Evolutionary conservation across 108 stramenopile genomes (phyloP), one percentile per base, ranked within the genome.

Genomic region (Cyclotella atomus): DNA sequence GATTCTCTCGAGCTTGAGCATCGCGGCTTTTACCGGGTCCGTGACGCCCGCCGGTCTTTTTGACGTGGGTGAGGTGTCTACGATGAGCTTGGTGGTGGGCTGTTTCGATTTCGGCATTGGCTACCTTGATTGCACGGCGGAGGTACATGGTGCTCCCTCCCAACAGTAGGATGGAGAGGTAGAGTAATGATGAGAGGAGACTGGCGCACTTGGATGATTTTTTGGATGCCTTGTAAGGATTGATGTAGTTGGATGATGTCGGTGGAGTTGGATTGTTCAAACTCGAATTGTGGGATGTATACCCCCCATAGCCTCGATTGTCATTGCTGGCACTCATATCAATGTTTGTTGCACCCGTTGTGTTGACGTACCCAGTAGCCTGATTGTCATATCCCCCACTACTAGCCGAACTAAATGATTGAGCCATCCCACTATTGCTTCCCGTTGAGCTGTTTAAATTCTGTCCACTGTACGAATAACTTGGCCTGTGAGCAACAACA

Each of bases 11-110:
- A 1, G 52, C 23, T 30, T 32, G 15, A 5, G 1, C 29, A 12
- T 12, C 56, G 0, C 12, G 0, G 29, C 52, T 19, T 2, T 19
- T 1, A 23, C 29, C 56, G 2, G 1, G 2, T 29, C 56, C 56
- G 29, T 57, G 56, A 10, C 56, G 28, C 14, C 56, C 56, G 4
- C 56, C 56, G 0, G 56, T 57, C n/a, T 57, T 57, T 30, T 57
- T 57, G 29, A 57, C 56, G 56, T 57, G 28, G 6, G 3, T 32
- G 15, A 57, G 32, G 14, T 57, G 56, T n/a, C 30, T 12, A 15
- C 56, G 56, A 57, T 57, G 56, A 10, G 56, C 29, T 15, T 23
- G 14, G 3, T 20, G 1, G 36, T 61, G 21, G 0, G 60, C 60
- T 36, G 1, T 0, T 61, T 38, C 8, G 5, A 61, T 20, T 41